Percentiles rank a stretch among this genome's conserved stretches.
Evolutionary conservation across 805 yeast species (phyloP).

Genomic region (Kodamaea nitidulidarum): DNA sequence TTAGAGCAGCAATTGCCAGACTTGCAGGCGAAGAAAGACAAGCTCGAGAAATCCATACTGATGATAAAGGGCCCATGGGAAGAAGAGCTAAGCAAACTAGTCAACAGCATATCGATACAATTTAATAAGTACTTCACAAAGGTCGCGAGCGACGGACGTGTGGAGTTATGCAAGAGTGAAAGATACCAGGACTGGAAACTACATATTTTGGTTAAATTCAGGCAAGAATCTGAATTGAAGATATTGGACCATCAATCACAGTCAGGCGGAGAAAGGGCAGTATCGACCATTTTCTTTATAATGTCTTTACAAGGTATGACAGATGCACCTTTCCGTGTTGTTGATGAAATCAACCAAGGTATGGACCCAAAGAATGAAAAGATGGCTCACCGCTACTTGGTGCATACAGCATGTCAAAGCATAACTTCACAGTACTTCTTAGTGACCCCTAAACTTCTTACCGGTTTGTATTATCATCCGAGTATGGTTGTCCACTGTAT

Average conservation of each 20-base stretch:
- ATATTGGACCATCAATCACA: slow-evolving; percentile 82
- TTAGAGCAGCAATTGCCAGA: slow-evolving; percentile 39
- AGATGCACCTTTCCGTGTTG: slow-evolving; percentile 87
- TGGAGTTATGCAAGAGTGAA: slow-evolving; percentile 51
- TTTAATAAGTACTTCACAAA: slow-evolving; percentile 64
- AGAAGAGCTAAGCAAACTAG: slow-evolving; percentile 51
- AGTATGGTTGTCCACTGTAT: slow-evolving; percentile 82
- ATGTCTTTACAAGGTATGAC: slow-evolving; percentile 88
- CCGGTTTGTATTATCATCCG: slow-evolving; percentile 70
- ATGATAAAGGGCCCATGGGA: slow-evolving; percentile 53
- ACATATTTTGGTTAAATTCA: slow-evolving; percentile 78
- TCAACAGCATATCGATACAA: slow-evolving; percentile 53
- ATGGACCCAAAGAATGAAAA: slow-evolving; percentile 95
- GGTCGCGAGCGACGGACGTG: slow-evolving; percentile 87
- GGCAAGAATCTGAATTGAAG: slow-evolving; percentile 69
- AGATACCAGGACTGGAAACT: slow-evolving; percentile 74
- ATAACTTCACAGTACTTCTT: slow-evolving; percentile 77
- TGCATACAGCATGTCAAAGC: slow-evolving; percentile 66
- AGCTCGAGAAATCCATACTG: slow-evolving; percentile 33
- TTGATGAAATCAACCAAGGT: slow-evolving; percentile 98
- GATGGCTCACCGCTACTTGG: slow-evolving; percentile 79
- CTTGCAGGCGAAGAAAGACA: slow-evolving; percentile 19
- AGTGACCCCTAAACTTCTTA: slow-evolving; percentile 86
- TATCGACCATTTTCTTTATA: slow-evolving; percentile 84
- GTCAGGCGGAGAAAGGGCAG: slow-evolving; percentile 97